A percentile compares a stretch with the other conserved stretches of the same genome.
Conservation (phyloP, 2,329 filamentous ascomycete species). For the Aureobasidium melanogenum region DNA sequence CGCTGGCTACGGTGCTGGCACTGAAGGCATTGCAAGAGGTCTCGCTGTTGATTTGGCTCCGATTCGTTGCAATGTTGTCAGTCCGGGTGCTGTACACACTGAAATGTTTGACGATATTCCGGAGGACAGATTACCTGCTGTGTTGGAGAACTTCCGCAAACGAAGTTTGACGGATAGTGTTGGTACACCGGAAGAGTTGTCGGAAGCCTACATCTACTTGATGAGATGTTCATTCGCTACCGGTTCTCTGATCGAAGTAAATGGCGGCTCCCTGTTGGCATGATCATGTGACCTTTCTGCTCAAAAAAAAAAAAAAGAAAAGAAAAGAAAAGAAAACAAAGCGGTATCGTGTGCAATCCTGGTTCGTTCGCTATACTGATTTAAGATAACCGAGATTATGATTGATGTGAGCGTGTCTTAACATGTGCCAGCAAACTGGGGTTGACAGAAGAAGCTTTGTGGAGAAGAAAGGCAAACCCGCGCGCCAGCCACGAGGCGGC, state of each 20-base stretch:
- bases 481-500: too few species aligned
- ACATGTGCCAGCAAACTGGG: too few species aligned
- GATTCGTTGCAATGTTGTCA: not conserved
- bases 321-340: too few species aligned
- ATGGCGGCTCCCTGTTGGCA: constrained; percentile 13
- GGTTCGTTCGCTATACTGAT: too few species aligned
- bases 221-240: constrained; percentile 6
- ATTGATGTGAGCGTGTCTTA: too few species aligned
- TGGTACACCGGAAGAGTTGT: not conserved
- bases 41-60: constrained; percentile 54
- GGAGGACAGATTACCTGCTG: not conserved
- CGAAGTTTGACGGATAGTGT: not conserved
- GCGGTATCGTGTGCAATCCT: too few species aligned
- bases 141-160: not conserved
- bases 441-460: too few species aligned
- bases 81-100: not conserved
- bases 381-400: too few species aligned
- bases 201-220: not conserved
- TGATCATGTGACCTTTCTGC: not conserved
- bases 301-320: too few species aligned
- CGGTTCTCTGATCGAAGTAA: not conserved
- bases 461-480: too few species aligned
- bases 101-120: not conserved
- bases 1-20: constrained; percentile 35
- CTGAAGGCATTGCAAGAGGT: constrained; percentile 41